These are phyloP conservation scores for Nakaseomyces bracarensis DNA, from an alignment of 1,139 yeast species.

Conservation along the genomic window DNA sequence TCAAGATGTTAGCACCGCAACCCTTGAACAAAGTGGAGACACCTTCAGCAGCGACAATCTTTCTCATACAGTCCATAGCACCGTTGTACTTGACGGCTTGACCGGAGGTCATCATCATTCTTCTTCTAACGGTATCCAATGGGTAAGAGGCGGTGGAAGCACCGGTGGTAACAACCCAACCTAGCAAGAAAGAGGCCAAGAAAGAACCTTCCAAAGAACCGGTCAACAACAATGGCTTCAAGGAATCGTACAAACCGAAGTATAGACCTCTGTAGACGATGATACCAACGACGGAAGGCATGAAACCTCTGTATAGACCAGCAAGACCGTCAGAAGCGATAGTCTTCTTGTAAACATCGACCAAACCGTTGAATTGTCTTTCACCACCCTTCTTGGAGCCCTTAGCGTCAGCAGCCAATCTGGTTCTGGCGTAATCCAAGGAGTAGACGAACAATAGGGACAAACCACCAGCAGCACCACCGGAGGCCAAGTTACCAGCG, in stretches of 20 bases:
- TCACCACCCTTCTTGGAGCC: constrained; percentile 53
- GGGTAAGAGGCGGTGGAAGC: constrained; percentile 77
- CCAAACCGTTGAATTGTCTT: constrained; percentile 69
- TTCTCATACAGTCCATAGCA: constrained; percentile 61
- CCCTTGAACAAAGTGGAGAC: constrained; percentile 67
- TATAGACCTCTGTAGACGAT: constrained; percentile 77
- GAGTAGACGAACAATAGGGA: constrained; percentile 70
- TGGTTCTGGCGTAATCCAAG: constrained; percentile 75
- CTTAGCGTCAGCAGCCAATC: constrained; percentile 78
- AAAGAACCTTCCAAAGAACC: constrained; percentile 65
- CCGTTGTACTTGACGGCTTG: constrained; percentile 71
- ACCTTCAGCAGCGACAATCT: constrained; percentile 71
- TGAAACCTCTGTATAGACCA: constrained; percentile 80
- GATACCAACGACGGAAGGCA: constrained; percentile 73
- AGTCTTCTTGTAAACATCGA: constrained; percentile 73
- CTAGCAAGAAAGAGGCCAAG: constrained; percentile 67
- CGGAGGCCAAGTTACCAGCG: constrained; percentile 74
- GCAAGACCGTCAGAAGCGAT: constrained; percentile 68
- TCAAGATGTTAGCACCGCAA: constrained; percentile 78
- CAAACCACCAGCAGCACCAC: constrained; percentile 78
- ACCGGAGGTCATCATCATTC: constrained; percentile 84
- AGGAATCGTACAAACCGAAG: constrained; percentile 74
- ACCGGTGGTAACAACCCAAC: constrained; percentile 74
- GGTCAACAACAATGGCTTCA: constrained; percentile 64
- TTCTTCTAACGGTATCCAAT: constrained; percentile 76